Evolutionary conservation across 495 filamentous ascomycete genomes (phyloP), one percentile per base, ranked within the genome.

Genomic region (Daldinia grandis): DNA sequence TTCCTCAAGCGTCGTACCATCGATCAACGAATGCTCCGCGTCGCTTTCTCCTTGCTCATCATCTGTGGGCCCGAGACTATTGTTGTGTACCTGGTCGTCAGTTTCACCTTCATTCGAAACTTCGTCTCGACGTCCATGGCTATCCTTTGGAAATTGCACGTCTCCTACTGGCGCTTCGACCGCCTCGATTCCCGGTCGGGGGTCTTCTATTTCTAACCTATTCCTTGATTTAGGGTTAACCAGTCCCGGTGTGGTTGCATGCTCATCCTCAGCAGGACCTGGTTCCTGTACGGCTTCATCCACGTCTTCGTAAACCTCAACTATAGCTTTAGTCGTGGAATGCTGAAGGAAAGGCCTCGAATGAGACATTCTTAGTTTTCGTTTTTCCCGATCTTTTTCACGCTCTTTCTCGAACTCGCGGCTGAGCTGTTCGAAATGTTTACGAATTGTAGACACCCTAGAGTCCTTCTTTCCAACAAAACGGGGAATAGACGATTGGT

Each of bases 331-430:
- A 24, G 95, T 96, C n/a, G 93, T 93, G 14, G 93, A 90, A 62
- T 94, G 87, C 15, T 95, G 95, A 30, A 85, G 77, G 73, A 93
- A 94, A 19, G 92, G 93, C 60, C 94, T 88, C 0, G 92, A 89
- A 74, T 92, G 90, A 15, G 89, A 88, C 74, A 89, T 90, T 71
- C 89, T 93, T n/a, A 92, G 91, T 47, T 91, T 91, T 63, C 93
- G 86, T 73, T 94, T 91, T 54, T 89, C 89, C 75, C 91, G 87
- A 74, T 99, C 94, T 62, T 91, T 91, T 54, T 94, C 86, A 38
- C 96, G 85, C 81, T 98, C 95, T 75, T 94, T 96, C 74, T 99
- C 94, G 70, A 99, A 98, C 71, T 99, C 96, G 5, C 94, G 91
- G 64, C 93, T 97, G 35, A 99, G 79, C 75, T 98, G 94, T 77